Conservation (phyloP, 192 early-diverging fungal species). For the Coemansia sp. region DNA sequence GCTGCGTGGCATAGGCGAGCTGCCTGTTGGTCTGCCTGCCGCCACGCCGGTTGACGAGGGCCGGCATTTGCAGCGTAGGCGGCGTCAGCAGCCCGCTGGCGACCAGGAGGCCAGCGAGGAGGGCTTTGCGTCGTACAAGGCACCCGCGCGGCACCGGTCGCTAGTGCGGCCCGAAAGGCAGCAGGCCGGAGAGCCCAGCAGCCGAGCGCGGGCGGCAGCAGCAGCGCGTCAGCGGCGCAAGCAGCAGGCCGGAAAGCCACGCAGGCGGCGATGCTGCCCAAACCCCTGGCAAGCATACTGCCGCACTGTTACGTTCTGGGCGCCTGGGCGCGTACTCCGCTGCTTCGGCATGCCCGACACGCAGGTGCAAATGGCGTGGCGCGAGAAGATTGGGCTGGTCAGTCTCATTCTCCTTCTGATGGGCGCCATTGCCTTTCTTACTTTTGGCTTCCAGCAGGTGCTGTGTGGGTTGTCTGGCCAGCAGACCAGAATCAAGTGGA, state of each 20-base stretch:
- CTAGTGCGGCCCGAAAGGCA: conserved; percentile 66
- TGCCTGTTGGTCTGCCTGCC: conserved; percentile 5
- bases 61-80: conserved; percentile 27
- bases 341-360: conserved; percentile 63
- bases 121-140: conserved; percentile 38
- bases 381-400: conserved; percentile 95
- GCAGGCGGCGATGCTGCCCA: conserved; percentile 62
- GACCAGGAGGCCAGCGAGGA: conserved; percentile 19
- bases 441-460: conserved; percentile 80
- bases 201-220: conserved; percentile 32
- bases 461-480: conserved; percentile 57
- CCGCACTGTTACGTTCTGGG: conserved; percentile 76
- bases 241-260: conserved; percentile 25
- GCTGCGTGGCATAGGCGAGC: conserved; percentile 43
- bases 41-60: conserved; percentile 23
- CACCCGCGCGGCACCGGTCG: conserved; percentile 63
- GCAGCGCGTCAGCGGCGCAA: conserved; percentile 41
- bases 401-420: conserved; percentile 78
- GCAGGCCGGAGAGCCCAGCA: conserved; percentile 17
- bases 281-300: conserved; percentile 65
- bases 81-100: conserved; percentile 5
- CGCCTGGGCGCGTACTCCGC: conserved; percentile 59
- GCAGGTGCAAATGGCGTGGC: conserved; percentile 87
- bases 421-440: conserved; percentile 75
- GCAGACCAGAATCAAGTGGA: conserved; percentile 55